Evolutionary conservation across 257 asterid species (phyloP).

Genomic region (Phtheirospermum japonicum): DNA sequence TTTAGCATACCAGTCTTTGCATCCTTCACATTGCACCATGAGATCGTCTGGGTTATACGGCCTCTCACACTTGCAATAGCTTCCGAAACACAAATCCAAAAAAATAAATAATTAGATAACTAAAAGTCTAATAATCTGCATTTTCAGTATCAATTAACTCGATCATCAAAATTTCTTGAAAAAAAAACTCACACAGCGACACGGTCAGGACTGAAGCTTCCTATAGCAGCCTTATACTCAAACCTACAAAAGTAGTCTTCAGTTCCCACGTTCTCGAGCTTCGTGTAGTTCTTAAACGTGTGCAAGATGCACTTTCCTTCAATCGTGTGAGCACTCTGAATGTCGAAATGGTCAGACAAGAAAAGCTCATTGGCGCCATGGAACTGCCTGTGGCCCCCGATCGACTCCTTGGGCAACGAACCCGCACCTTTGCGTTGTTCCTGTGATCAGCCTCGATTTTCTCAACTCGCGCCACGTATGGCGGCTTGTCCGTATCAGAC

Average conservation of each 20-base stretch:
- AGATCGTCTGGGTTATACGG: slow-evolving; percentile 9
- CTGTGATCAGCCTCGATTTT: too few relatives aligned
- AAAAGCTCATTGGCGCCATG: slow-evolving; percentile 89
- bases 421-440: slow-evolving; percentile 66
- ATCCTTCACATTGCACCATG: slow-evolving; percentile 15
- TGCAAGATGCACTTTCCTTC: too few relatives aligned
- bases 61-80: slow-evolving; percentile 11
- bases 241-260: too few relatives aligned
- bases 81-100: neutral
- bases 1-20: slow-evolving; percentile 7
- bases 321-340: too few relatives aligned
- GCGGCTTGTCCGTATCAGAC: too few relatives aligned
- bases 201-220: too few relatives aligned
- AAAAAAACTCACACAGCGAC: too few relatives aligned
- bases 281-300: too few relatives aligned
- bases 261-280: too few relatives aligned
- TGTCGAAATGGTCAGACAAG: too few relatives aligned
- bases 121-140: neutral
- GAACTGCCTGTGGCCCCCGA: slow-evolving; percentile 86
- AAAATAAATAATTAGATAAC: neutral
- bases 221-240: too few relatives aligned
- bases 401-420: slow-evolving; percentile 79
- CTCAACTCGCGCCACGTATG: too few relatives aligned
- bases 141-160: neutral
- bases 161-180: neutral